Evolutionary conservation across 2,329 filamentous ascomycete genomes (phyloP), one percentile per base, ranked within the genome.

Genomic region (Aspergillus sp.): DNA sequence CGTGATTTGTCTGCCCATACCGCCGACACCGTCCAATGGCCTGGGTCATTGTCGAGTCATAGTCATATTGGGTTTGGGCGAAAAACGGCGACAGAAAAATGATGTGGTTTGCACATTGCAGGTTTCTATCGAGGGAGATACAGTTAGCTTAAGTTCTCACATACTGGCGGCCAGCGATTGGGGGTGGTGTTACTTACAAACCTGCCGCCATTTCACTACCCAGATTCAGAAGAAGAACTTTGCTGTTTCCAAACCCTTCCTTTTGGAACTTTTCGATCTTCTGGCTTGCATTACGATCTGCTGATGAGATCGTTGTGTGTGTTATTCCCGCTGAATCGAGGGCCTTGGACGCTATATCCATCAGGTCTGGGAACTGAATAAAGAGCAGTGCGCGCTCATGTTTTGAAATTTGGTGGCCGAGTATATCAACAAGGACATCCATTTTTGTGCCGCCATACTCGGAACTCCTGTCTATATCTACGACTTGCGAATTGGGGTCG

Each of bases 31-130:
- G 80, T 2, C 86, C 87, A 19, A 88, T 83, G 0, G 86, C 86
- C 60, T 89, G 87, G 0, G 77, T 81, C 81, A 87, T 87, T 0
- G 80, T 77, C 0, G 82, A 77, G 0, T 83, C 77, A 65, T 86
- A 89, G 5, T 79, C 74, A 45, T 83, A 79, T 47, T 83, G 79
- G 0, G 76, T 79, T 37, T 74, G 67, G 0, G 78, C 73, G 1
- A 84, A 71, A 8, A 86, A 70, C 0, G 86, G 86, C 0, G 81
- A 79, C 3, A 87, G 69, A 68, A 89, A 89, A 33, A 89, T 79
- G 37, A 89, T 75, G 57, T 89, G 85, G 60, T 87, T 88, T 0
- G 86, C 85, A 40, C 79, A 80, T 47, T 85, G 83, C 2, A 89
- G 71, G 61, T 89, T 89, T 9, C 82, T 85, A 57, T 34, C 46